phyloP scores from a whole-genome alignment of 1,284 basidiomycete species.

The Cystobasidiaceae sp. region DNA sequence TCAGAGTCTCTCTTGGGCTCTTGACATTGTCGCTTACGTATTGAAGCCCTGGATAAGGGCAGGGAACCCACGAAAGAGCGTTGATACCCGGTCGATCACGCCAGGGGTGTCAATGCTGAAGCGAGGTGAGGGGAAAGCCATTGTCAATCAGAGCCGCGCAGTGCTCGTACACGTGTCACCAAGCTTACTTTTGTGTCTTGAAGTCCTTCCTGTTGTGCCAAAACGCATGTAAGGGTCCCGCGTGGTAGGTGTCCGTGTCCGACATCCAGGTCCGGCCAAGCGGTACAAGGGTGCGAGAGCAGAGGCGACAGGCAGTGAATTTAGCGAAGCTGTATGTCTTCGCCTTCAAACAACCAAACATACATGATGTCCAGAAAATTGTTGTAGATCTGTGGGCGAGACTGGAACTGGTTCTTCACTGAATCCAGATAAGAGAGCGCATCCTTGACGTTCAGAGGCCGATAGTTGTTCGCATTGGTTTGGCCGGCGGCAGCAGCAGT shows the following conservation, averaged over 20 bases:
- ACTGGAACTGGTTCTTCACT: conserved; percentile 76
- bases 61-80: conserved; percentile 89
- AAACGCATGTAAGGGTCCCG: not conserved
- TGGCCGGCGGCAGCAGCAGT: too few species aligned
- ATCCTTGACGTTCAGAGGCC: conserved; percentile 59
- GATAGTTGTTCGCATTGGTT: not conserved
- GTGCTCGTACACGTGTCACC: not conserved
- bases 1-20: not conserved
- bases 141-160: too few species aligned
- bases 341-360: conserved; percentile 87
- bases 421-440: conserved; percentile 96
- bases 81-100: conserved; percentile 94
- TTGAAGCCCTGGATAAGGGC: conserved; percentile 96
- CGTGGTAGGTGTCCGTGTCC: not conserved
- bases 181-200: conserved; percentile 73
- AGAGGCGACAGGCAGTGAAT: conserved; percentile 69
- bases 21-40: conserved; percentile 57
- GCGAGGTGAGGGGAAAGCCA: conserved; percentile 9
- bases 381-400: conserved; percentile 94
- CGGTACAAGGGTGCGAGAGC: conserved; percentile 5
- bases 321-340: too few species aligned
- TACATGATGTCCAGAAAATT: conserved; percentile 98
- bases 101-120: conserved; percentile 94
- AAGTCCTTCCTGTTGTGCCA: conserved; percentile 69
- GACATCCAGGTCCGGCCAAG: not conserved